phyloP scores from a whole-genome alignment of 2,329 filamentous ascomycete species.

The Cercospora citrullina region DNA sequence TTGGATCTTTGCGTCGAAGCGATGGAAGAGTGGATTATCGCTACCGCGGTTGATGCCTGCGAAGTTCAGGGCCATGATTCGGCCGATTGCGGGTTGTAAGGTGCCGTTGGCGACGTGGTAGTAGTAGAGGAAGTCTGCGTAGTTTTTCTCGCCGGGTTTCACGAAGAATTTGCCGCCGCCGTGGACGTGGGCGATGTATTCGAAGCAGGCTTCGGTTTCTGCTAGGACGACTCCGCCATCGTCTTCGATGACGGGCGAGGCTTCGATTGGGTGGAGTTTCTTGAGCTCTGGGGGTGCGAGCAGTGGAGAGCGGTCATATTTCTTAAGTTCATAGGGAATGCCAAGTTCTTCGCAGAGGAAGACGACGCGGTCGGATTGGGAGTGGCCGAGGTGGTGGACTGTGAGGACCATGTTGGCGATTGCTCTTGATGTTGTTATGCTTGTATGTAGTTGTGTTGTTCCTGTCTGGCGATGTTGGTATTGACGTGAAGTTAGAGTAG shows the following conservation, averaged over 20 bases:
- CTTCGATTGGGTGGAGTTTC: slow-evolving; percentile 48
- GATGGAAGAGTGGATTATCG: slow-evolving; percentile 34
- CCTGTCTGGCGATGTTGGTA: background rate
- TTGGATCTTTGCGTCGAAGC: slow-evolving; percentile 40
- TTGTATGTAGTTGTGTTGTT: background rate
- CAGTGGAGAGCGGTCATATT: slow-evolving; percentile 50
- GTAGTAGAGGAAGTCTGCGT: slow-evolving; percentile 65
- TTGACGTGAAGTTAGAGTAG: background rate
- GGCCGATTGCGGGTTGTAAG: slow-evolving; percentile 42
- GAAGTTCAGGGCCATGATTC: slow-evolving; percentile 34
- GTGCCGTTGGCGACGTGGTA: slow-evolving; percentile 45
- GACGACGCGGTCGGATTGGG: slow-evolving; percentile 64
- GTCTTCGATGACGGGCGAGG: slow-evolving; percentile 60
- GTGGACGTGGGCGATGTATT: slow-evolving; percentile 62
- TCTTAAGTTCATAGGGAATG: slow-evolving; percentile 54
- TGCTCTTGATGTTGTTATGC: background rate
- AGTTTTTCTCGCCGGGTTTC: slow-evolving; percentile 49
- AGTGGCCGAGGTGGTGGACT: slow-evolving; percentile 45
- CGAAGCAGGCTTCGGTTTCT: slow-evolving; percentile 60
- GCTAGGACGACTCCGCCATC: slow-evolving; percentile 51
- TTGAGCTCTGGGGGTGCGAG: slow-evolving; percentile 36
- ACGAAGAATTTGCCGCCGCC: slow-evolving; percentile 53
- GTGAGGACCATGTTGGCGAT: slow-evolving; percentile 38
- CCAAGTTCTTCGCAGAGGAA: slow-evolving; percentile 66
- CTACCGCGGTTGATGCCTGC: slow-evolving; percentile 32